Evolutionary conservation across 2,329 filamentous ascomycete species (phyloP), one percentile per base, ranked within the genome.

Genomic region (Fusarium acutatum): DNA sequence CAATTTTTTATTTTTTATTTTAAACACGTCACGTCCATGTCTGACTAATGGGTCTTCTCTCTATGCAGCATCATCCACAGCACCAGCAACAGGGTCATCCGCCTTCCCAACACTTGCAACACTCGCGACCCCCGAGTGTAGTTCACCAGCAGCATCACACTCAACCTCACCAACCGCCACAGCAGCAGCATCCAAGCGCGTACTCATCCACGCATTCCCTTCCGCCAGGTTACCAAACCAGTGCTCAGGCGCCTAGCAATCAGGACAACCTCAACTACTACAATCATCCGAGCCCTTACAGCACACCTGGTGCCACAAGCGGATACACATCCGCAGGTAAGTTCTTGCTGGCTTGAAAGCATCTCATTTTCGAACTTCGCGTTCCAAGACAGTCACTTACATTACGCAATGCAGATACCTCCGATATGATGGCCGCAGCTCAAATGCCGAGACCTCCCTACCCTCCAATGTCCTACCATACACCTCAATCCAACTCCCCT

Each of bases 401-500:
- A 44, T 47, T 24, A 10, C 56, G 61, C 61, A 43, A 59, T 52
- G 24, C 71, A 89, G 89, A 90, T 80, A 89, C 87, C 69, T 86
- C 87, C 84, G 89, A 91, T 75, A 91, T 91, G 86, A 92, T 90
- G 88, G 92, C 91, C 84, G 87, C 89, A 78, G 85, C 85, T 71
- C 84, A 86, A 80, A 88, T 91, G 93, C 93, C 94, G 83, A 90
- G 92, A 82, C 90, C 92, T 77, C 89, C 91, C 52, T 97, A 97
- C 81, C 95, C 95, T 77, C 94, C 94, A 69, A 97, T 97, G 81
- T 88, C 88, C 37, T 98, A 98, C 82, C 94, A 98, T 83, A 97
- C 95, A 24, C 95, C 95, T 62, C 95, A 98, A 85, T 97, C 95
- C 64, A 97, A 96, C 83, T 97, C 96, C 62, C 96, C 96, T 54